Conservation (phyloP, 805 yeast species). For the Wickerhamiella kurtzmanii region DNA sequence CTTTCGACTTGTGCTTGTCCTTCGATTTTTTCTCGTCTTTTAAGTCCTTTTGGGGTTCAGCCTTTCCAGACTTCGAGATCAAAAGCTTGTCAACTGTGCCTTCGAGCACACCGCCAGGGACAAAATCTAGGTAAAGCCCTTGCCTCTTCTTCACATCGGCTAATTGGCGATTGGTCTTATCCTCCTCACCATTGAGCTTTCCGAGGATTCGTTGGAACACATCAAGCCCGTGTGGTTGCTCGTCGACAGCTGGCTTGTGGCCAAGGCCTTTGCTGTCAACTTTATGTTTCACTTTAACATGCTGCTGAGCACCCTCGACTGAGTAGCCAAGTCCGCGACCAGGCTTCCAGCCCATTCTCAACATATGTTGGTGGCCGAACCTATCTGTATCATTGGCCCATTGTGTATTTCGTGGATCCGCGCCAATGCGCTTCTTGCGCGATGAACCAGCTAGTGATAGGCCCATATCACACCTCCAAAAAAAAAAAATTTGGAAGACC, state of each 20-base stretch:
- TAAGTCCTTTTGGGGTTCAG: conserved; percentile 22
- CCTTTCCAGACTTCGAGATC: conserved; percentile 23
- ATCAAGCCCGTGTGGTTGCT: conserved; percentile 83
- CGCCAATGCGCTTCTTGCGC: conserved; percentile 72
- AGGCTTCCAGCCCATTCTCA: conserved; percentile 81
- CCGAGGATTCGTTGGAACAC: conserved; percentile 87
- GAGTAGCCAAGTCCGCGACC: conserved; percentile 81
- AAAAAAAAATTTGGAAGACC: neutral
- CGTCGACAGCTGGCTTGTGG: conserved; percentile 49
- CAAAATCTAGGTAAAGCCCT: conserved; percentile 69
- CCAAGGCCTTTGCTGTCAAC: conserved; percentile 82
- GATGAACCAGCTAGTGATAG: conserved; percentile 45
- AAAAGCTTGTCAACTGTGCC: conserved; percentile 62
- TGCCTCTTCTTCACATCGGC: conserved; percentile 58
- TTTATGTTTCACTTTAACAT: conserved; percentile 69
- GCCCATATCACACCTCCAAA: conserved; percentile 10
- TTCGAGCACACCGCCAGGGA: conserved; percentile 66
- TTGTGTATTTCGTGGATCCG: conserved; percentile 84
- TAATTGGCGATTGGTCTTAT: conserved; percentile 32
- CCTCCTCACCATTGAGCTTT: conserved; percentile 72
- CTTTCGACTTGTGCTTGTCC: conserved; percentile 14
- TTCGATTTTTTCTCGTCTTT: conserved; percentile 23
- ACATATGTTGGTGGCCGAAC: conserved; percentile 79
- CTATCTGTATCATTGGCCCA: conserved; percentile 69
- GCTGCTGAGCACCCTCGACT: conserved; percentile 29